Evolutionary conservation across 371 early-diverging fungal genomes (phyloP).

Genomic region (Choanephora cucurbitarum): DNA sequence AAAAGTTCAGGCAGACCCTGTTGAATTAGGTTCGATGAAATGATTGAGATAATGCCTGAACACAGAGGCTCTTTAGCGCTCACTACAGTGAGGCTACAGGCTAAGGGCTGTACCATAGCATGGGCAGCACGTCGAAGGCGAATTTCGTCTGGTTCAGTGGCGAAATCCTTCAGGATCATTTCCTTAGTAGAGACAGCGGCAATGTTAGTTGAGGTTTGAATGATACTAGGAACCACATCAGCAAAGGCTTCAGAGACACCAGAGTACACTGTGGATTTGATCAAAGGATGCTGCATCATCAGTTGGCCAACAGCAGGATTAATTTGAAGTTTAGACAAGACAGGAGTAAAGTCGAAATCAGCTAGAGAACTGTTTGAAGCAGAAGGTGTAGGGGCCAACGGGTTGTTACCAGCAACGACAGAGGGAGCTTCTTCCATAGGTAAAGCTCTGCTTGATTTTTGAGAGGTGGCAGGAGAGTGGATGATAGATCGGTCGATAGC

Average conservation of each 20-base stretch:
- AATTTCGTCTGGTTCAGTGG: slow-evolving; percentile 88
- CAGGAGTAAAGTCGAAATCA: slow-evolving; percentile 29
- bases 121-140: slow-evolving; percentile 89
- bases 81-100: slow-evolving; percentile 82
- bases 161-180: slow-evolving; percentile 92
- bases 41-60: slow-evolving; percentile 73
- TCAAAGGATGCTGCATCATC: slow-evolving; percentile 85
- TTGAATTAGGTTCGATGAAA: slow-evolving; percentile 75
- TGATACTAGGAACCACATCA: slow-evolving; percentile 74
- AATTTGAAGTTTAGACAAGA: slow-evolving; percentile 33
- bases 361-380: neutral
- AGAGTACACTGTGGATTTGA: slow-evolving; percentile 79
- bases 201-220: slow-evolving; percentile 87
- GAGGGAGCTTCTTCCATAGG: neutral
- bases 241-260: slow-evolving; percentile 40
- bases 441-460: neutral
- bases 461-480: neutral
- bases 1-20: slow-evolving; percentile 79
- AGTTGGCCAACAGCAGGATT: slow-evolving; percentile 60
- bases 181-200: slow-evolving; percentile 89
- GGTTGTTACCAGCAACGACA: neutral
- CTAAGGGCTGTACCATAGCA: slow-evolving; percentile 88
- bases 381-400: neutral
- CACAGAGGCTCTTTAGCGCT: slow-evolving; percentile 93
- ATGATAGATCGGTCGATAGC: neutral